Conservation (phyloP, 257 asterid genomes). For the Solanum phureja region DNA sequence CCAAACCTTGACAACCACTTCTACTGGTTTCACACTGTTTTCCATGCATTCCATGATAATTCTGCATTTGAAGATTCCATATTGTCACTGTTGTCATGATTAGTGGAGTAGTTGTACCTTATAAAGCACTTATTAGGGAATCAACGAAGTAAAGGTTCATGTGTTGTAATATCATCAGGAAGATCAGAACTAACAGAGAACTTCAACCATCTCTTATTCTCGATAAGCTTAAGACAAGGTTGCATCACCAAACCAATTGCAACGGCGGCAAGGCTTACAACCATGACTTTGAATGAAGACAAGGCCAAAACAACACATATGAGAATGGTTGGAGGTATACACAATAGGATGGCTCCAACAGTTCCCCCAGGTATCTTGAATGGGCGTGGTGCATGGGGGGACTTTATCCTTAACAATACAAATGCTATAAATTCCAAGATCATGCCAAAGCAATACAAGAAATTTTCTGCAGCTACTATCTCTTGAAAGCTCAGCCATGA, state of each 20-base stretch:
- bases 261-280: not conserved
- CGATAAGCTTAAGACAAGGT: not conserved
- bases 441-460: slow-evolving; percentile 2
- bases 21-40: not conserved
- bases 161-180: not conserved
- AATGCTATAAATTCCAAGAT: slow-evolving; percentile 2
- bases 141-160: not conserved
- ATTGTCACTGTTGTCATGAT: not conserved
- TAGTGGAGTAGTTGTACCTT: not conserved
- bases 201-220: not conserved
- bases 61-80: not conserved
- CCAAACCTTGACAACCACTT: not conserved
- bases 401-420: not conserved
- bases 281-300: not conserved
- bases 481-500: not conserved
- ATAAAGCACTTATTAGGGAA: not conserved
- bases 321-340: slow-evolving; percentile 1
- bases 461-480: slow-evolving; percentile 5
- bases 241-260: slow-evolving; percentile 5
- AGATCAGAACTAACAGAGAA: not conserved
- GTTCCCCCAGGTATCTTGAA: slow-evolving; percentile 1
- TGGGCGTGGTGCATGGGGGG: not conserved
- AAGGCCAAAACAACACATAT: not conserved
- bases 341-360: not conserved
- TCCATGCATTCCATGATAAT: not conserved